These are phyloP conservation scores for Acanthamoeba sp. DNA, from an alignment of 208 protist species.

Conservation along the genomic window DNA sequence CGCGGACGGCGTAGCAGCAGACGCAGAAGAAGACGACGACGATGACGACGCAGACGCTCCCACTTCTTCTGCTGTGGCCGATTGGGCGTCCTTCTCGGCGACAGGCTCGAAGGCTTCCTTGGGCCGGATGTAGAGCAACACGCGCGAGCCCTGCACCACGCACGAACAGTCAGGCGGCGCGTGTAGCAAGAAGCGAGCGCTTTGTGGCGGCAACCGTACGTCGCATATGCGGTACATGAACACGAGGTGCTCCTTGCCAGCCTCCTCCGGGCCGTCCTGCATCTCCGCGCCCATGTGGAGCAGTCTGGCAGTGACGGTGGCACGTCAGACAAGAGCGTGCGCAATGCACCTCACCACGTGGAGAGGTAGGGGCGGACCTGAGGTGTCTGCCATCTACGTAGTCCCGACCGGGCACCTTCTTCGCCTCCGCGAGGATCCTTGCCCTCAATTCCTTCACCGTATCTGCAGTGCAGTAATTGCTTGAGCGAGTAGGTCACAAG, in stretches of 20 bases:
- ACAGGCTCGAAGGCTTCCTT: background rate
- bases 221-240: slow-evolving; percentile 1
- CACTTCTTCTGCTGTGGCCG: background rate
- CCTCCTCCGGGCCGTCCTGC: background rate
- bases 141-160: background rate
- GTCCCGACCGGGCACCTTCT: slow-evolving; percentile 1
- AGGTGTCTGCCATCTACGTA: background rate
- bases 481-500: too few relatives aligned
- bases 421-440: background rate
- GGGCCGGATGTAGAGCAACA: background rate
- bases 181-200: background rate
- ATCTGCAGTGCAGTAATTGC: background rate
- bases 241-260: background rate
- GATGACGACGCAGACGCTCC: background rate
- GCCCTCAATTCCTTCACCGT: slow-evolving; percentile 2
- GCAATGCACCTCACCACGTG: background rate
- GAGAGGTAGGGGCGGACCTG: background rate
- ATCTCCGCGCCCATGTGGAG: slow-evolving; percentile 1
- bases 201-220: background rate
- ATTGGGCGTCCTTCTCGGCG: background rate
- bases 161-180: too few relatives aligned
- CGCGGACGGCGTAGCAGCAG: background rate
- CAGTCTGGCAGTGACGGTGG: background rate
- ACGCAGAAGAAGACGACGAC: background rate
- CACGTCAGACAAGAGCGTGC: background rate